Percentiles rank a stretch among this genome's conserved stretches.
Conservation (phyloP, 495 filamentous ascomycete genomes). For the Darksidea phi region DNA sequence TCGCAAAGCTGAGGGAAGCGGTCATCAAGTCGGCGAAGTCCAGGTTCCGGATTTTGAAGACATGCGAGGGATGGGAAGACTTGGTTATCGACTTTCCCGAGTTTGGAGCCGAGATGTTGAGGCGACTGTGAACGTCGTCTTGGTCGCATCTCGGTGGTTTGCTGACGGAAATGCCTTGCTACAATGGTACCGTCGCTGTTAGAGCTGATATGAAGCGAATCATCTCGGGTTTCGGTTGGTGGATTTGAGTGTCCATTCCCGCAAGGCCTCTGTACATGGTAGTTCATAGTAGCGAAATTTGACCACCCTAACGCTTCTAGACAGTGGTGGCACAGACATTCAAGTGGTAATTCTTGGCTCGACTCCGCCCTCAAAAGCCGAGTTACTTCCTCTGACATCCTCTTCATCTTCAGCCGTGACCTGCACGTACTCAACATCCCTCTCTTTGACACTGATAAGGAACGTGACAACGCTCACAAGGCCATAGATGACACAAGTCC, state of each 20-base stretch:
- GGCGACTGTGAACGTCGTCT: background rate
- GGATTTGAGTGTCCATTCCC: too few relatives aligned
- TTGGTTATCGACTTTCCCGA: conserved; percentile 19
- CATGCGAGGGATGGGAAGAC: conserved; percentile 18
- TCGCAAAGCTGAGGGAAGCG: conserved; percentile 7
- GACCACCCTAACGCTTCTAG: too few relatives aligned
- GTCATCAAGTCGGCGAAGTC: conserved; percentile 12
- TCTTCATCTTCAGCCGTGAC: conserved; percentile 1
- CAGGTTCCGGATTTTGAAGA: conserved; percentile 15
- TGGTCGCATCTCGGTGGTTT: too few relatives aligned
- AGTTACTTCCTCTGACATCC: background rate
- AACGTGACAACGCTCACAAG: conserved; percentile 16
- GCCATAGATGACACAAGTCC: conserved; percentile 15
- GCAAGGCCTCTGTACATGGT: too few relatives aligned
- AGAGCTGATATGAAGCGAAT: too few relatives aligned
- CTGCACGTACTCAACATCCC: background rate
- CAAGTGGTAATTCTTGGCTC: background rate
- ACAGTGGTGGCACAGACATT: background rate
- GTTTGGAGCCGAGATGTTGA: conserved; percentile 26
- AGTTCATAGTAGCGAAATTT: too few relatives aligned
- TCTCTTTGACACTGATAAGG: conserved; percentile 12
- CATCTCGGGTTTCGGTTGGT: too few relatives aligned
- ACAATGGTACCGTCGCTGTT: too few relatives aligned
- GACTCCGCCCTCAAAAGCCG: background rate
- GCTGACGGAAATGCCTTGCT: too few relatives aligned